A percentile compares a stretch with the other conserved stretches of the same genome.
These are phyloP conservation scores for Talaromyces sp. DNA, from an alignment of 2,329 filamentous ascomycete species.

Conservation along the genomic window DNA sequence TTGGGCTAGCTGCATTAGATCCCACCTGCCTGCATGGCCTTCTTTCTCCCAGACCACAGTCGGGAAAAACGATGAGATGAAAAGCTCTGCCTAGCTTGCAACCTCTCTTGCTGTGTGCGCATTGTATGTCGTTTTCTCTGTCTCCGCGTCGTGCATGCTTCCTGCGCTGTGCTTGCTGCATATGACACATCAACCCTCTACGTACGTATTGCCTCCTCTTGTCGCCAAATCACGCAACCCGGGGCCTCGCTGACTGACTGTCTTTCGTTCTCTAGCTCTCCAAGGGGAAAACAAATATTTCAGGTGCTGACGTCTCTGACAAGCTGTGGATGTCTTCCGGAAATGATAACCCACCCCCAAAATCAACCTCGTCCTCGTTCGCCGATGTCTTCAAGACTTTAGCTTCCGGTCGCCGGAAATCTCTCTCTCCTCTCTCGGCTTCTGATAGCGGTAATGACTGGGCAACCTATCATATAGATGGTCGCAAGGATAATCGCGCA, in stretches of 20 bases:
- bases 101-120: not conserved
- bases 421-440: slow-evolving; percentile 30
- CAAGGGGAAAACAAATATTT: not conserved
- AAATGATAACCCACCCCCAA: slow-evolving; percentile 33
- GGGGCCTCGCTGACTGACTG: not conserved
- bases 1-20: slow-evolving; percentile 8
- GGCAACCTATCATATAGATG: slow-evolving; percentile 26
- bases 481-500: slow-evolving; percentile 26
- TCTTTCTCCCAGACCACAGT: not conserved
- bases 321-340: slow-evolving; percentile 38
- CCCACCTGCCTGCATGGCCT: slow-evolving; percentile 8
- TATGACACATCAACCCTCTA: not conserved
- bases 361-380: slow-evolving; percentile 33
- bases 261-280: not conserved
- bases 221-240: not conserved
- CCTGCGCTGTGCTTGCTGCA: not conserved
- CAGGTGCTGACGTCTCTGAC: slow-evolving; percentile 8
- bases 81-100: slow-evolving; percentile 3
- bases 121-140: not conserved
- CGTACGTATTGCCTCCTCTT: not conserved
- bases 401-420: slow-evolving; percentile 35
- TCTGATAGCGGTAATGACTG: slow-evolving; percentile 26
- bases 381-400: slow-evolving; percentile 40
- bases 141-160: not conserved
- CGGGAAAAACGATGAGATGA: slow-evolving; percentile 4